Evolutionary conservation across 2,329 filamentous ascomycete species (phyloP).

Genomic region (Neofusicoccum kwambonambiense): DNA sequence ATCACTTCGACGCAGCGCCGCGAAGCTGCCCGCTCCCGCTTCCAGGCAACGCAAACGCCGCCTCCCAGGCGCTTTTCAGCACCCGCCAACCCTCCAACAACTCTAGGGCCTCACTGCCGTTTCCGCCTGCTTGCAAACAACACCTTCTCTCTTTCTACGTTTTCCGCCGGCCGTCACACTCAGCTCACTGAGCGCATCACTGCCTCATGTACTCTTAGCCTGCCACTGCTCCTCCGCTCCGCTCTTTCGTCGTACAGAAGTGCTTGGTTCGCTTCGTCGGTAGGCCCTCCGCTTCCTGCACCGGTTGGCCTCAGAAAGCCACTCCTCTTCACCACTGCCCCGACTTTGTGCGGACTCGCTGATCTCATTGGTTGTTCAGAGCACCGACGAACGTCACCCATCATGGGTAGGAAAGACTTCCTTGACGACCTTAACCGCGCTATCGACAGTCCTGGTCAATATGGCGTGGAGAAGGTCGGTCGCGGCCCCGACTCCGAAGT

Average conservation of each 20-base stretch:
- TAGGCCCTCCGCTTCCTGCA: background rate
- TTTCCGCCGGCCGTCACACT: background rate
- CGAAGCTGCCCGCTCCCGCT: background rate
- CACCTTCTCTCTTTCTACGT: background rate
- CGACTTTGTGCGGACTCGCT: background rate
- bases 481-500: constrained; percentile 72
- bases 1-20: background rate
- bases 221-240: constrained; percentile 3
- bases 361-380: constrained; percentile 13
- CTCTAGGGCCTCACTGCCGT: too few species aligned
- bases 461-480: constrained; percentile 55
- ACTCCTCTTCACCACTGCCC: background rate
- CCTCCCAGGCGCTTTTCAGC: background rate
- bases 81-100: background rate
- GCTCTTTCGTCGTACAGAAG: background rate
- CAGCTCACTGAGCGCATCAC: background rate
- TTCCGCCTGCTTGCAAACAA: background rate
- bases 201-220: background rate
- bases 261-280: background rate
- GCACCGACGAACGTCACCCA: constrained; percentile 18
- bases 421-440: constrained; percentile 55
- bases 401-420: constrained; percentile 68
- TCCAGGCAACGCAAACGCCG: background rate
- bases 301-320: too few species aligned
- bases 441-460: constrained; percentile 36